Evolutionary conservation across 345 rosid genomes (phyloP).

Genomic region (Acer negundo): DNA sequence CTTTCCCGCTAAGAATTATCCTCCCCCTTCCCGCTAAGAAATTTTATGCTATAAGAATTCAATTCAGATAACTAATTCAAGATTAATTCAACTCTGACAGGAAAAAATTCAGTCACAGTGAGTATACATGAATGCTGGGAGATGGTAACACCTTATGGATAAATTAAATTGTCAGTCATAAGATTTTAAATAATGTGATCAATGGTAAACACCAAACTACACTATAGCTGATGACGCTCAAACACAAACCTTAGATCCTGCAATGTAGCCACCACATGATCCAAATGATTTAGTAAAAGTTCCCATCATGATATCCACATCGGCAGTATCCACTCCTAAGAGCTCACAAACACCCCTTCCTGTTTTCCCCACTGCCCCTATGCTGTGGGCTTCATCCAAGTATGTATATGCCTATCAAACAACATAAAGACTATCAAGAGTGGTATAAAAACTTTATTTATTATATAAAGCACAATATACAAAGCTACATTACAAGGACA

Average conservation of each 20-base stretch:
- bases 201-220: neutral
- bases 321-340: slow-evolving; percentile 85
- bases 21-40: neutral
- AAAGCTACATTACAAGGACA: neutral
- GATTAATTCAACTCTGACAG: neutral
- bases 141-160: neutral
- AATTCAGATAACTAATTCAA: neutral
- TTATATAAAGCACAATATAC: neutral
- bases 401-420: slow-evolving; percentile 70
- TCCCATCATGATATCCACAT: slow-evolving; percentile 99
- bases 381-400: slow-evolving; percentile 98
- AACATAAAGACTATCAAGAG: neutral
- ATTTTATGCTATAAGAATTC: neutral
- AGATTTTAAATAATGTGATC: neutral
- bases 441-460: neutral
- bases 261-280: slow-evolving; percentile 96
- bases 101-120: neutral
- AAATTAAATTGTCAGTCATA: neutral
- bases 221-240: slow-evolving; percentile 3
- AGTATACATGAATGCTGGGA: neutral
- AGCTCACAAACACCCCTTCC: slow-evolving; percentile 98
- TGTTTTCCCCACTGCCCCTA: slow-evolving; percentile 93
- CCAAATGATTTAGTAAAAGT: slow-evolving; percentile 98
- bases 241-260: slow-evolving; percentile 81
- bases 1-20: neutral